phyloP scores from a whole-genome alignment of 2,329 filamentous ascomycete genomes.

The Cercospora sojina region DNA sequence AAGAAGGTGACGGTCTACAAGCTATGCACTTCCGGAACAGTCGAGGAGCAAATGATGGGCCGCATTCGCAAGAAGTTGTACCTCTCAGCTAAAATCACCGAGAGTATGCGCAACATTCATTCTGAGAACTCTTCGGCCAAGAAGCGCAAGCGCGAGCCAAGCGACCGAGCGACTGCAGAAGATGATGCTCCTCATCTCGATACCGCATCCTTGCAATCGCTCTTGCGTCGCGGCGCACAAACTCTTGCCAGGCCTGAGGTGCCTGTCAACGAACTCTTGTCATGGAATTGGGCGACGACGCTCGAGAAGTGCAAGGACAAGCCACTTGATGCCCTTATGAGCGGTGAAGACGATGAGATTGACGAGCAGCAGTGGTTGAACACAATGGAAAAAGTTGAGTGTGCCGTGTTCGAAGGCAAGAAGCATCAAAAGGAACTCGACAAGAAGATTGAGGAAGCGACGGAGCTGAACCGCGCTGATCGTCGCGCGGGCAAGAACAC shows the following conservation, averaged over 20 bases:
- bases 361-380: constrained; percentile 58
- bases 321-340: constrained; percentile 45
- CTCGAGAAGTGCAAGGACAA: constrained; percentile 56
- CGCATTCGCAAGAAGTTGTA: constrained; percentile 63
- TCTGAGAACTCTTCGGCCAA: constrained; percentile 35
- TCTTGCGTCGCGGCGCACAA: constrained; percentile 56
- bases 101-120: constrained; percentile 58
- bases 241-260: constrained; percentile 54
- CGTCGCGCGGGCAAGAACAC: constrained; percentile 58
- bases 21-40: constrained; percentile 56
- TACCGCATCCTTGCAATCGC: constrained; percentile 53
- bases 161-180: constrained; percentile 39
- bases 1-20: constrained; percentile 57
- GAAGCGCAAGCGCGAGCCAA: constrained; percentile 36
- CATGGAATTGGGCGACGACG: constrained; percentile 58
- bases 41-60: constrained; percentile 60
- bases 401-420: constrained; percentile 58
- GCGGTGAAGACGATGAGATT: constrained; percentile 36
- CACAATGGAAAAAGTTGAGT: constrained; percentile 57
- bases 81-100: constrained; percentile 60
- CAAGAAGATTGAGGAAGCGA: constrained; percentile 33
- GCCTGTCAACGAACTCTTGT: constrained; percentile 56
- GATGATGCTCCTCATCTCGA: constrained; percentile 55
- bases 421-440: constrained; percentile 47
- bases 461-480: constrained; percentile 43